Evolutionary conservation across 371 early-diverging fungal species (phyloP), one percentile per base, ranked within the genome.

Genomic region (Saksenaea oblongispora): DNA sequence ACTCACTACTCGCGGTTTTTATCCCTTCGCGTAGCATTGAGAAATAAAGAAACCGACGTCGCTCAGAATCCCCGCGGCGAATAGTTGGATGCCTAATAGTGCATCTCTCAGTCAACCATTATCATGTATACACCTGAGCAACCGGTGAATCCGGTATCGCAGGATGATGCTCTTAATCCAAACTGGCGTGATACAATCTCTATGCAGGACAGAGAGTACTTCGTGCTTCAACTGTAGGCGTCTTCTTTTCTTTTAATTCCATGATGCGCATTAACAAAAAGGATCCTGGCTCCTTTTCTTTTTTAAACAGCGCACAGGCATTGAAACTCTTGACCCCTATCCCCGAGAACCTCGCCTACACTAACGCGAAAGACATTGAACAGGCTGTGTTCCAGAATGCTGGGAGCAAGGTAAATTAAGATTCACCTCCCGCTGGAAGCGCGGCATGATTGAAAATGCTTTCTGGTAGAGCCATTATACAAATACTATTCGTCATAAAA

Each of bases 121-220:
- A 41, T 14, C 42, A 41, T 41, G 42, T 41, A 41, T 41, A 9
- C 14, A 41, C 42, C 18, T 17, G 42, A 41, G 42, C 42, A 41
- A 41, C 42, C 18, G 42, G 42, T 14, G 42, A 41, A 14, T 17
- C 5, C 42, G 42, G 42, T 41, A 17, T 17, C 42, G 18, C 42
- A 41, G 42, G 18, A 71, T 58, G 66, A 71, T 13, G 36, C 61
- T 42, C 56, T 71, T 11, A 72, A 71, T 53, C 64, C 61, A 17
- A 74, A 71, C 44, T 79, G 80, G 80, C 72, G 80, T 65, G 68
- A 74, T 58, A 74, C 74, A 58, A 36, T 79, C 26, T 56, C 74
- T 56, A 59, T 62, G 17, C 54, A 56, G 54, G 80, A 79, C 56
- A 72, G 80, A 65, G 64, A 65, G 55, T 62, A 65, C 15, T 71